These are phyloP conservation scores for Megacollybia marginata DNA, from an alignment of 768 basidiomycete species.

Conservation along the genomic window DNA sequence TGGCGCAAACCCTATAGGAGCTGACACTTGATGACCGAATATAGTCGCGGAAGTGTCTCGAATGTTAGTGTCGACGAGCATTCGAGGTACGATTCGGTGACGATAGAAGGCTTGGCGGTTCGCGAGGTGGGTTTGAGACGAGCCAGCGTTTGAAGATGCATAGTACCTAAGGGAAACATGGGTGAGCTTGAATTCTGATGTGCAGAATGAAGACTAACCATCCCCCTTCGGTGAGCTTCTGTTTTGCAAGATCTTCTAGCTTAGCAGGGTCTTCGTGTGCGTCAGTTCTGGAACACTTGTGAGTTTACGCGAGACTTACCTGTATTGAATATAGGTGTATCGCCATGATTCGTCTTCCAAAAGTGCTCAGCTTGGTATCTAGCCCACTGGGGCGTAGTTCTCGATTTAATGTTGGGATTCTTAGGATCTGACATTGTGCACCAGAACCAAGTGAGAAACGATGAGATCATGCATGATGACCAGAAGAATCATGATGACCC, in stretches of 20 bases:
- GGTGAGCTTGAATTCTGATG: too few relatives aligned
- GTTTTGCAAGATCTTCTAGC: slow-evolving; percentile 30
- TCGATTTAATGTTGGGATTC: too few relatives aligned
- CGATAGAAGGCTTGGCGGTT: slow-evolving; percentile 48
- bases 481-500: too few relatives aligned
- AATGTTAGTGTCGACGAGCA: slow-evolving; percentile 44
- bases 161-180: slow-evolving; percentile 16
- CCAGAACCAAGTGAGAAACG: too few relatives aligned
- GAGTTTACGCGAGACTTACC: too few relatives aligned
- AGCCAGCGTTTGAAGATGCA: slow-evolving; percentile 45
- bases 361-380: too few relatives aligned
- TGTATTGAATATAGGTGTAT: too few relatives aligned
- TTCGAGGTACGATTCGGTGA: slow-evolving; percentile 48
- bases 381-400: too few relatives aligned
- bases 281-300: too few relatives aligned
- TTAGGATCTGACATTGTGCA: too few relatives aligned
- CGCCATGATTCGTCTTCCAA: too few relatives aligned
- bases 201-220: slow-evolving; percentile 20
- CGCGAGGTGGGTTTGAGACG: slow-evolving; percentile 44
- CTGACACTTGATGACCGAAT: slow-evolving; percentile 41
- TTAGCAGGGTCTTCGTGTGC: slow-evolving; percentile 19
- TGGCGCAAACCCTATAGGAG: slow-evolving; percentile 48
- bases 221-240: slow-evolving; percentile 35
- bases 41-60: slow-evolving; percentile 27
- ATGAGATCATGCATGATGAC: too few relatives aligned